A percentile compares a stretch with the other conserved stretches of the same genome.
Conservation (phyloP, 352 stramenopile genomes). For the Pythium plurisporium region DNA sequence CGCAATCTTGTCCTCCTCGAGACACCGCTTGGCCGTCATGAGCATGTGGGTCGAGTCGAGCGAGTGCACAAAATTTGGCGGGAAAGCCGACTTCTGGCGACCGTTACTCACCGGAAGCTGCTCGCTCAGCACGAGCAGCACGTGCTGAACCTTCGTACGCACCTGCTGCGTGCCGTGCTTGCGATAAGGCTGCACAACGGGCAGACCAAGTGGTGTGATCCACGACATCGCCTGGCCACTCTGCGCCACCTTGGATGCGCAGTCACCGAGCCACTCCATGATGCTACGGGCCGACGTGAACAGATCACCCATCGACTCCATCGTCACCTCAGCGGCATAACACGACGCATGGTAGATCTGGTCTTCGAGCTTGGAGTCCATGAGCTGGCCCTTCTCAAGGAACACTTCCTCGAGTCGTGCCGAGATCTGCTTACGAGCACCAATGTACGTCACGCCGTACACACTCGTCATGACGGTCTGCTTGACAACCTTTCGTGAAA, state of each 20-base stretch:
- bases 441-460: constrained; percentile 99
- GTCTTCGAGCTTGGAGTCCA: constrained; percentile 76
- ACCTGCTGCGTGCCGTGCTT: constrained; percentile 74
- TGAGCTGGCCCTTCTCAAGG: constrained; percentile 68
- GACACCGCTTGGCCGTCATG: constrained; percentile 95
- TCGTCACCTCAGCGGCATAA: constrained; percentile 94
- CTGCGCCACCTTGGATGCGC: constrained; percentile 60
- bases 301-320: constrained; percentile 95
- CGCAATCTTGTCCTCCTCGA: constrained; percentile 84
- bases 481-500: constrained; percentile 97
- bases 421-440: constrained; percentile 97
- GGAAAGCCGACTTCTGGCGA: constrained; percentile 96
- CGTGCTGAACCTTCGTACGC: constrained; percentile 84
- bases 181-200: constrained; percentile 98
- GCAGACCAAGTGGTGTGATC: constrained; percentile 98
- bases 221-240: constrained; percentile 95
- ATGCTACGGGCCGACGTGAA: constrained; percentile 95
- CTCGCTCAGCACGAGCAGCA: constrained; percentile 81
- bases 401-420: constrained; percentile 93
- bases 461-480: constrained; percentile 99
- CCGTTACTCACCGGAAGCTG: constrained; percentile 54
- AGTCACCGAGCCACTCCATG: constrained; percentile 89
- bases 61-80: constrained; percentile 99
- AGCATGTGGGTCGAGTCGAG: constrained; percentile 99
- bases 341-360: constrained; percentile 83